Evolutionary conservation across 805 yeast species (phyloP), one percentile per base, ranked within the genome.

Genomic region (Candida railenensis): DNA sequence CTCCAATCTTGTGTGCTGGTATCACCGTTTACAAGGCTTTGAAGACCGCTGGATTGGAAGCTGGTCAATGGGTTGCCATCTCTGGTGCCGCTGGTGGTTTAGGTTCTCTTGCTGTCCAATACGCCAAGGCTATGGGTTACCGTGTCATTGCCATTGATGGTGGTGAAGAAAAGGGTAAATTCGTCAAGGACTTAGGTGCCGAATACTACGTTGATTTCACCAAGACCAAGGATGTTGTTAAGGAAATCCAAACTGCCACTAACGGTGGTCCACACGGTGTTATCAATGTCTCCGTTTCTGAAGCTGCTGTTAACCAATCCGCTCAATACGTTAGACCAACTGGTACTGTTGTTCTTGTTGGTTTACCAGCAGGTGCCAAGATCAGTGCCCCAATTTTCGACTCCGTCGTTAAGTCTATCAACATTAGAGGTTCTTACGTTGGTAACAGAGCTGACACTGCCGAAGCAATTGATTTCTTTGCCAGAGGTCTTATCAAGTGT

Each of bases 71-170:
- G 84, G 86, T 83, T 54, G 80, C 82, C 50, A 73, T 85, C 49
- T 81, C 89, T 47, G 91, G 92, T 71, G 90, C 89, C 51, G 87
- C 82, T 66, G 91, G 91, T 65, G 91, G 92, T 61, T 77, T 85
- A 66, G 92, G 91, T 61, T 73, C 88, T 34, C 68, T 85, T 53
- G 89, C 89, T 46, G 73, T 85, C 57, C 90, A 85, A 70, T 85
- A 83, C 68, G 90, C 88, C 51, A 76, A 67, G 56, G 89, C 88
- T 50, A 79, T 84, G 86, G 92, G 91, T 58, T 73, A 72, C 67
- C 63, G 77, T 57, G 87, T 84, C 40, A 56, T 85, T 33, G 89
- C 80, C 54, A 83, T 85, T 55, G 91, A 85, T 61, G 88, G 87
- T 65, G 89, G 89, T 68, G 85, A 64, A 12, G 89, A 78, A 40